Evolutionary conservation across 441 rosid genomes (phyloP), one percentile per base, ranked within the genome.

Genomic region (Syzygium malaccense): DNA sequence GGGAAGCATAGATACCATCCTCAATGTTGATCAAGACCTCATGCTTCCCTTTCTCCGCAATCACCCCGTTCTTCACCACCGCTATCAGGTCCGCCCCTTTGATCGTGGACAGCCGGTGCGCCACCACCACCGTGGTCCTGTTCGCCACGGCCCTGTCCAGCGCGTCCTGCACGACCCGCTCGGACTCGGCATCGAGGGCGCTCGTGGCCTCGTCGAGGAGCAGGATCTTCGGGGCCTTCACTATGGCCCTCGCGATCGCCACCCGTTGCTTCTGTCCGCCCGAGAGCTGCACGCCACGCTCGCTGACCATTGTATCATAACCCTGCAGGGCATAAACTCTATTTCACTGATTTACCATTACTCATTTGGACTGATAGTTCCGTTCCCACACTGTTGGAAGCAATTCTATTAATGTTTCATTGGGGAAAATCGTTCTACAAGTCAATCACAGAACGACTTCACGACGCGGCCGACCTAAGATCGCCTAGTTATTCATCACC

Each of bases 221-320:
- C 37, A 88, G 78, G n/a, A 88, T 88, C 55, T 84, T 88, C 23
- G 89, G 89, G 26, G 79, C 55, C 86, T 88, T 88, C 23, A 84
- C 33, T 2, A 88, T 85, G 15, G 89, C 89, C 60, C 87, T 49
- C 1, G 89, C 89, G 10, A 88, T 88, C 1, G 89, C 89, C 45
- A 88, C 89, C 53, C 89, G 66, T 62, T 88, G 89, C 84, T 88
- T 88, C 86, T 85, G 89, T 23, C 89, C 89, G 26, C 89, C 89
- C 3, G 87, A 88, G 64, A 88, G 86, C 86, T 88, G 89, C 57
- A 84, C 83, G 33, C 89, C 89, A 25, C 89, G 48, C 58, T 88
- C 89, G 19, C 89, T 87, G 1, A 88, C 89, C 6, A 13, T 26
- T 14, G 89, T 88, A n/a, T 85, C 87, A 18, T 85, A 85, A 60